These are phyloP conservation scores for Penicillium sclerotigenum DNA, from an alignment of 2,329 filamentous ascomycete genomes.

Conservation along the genomic window DNA sequence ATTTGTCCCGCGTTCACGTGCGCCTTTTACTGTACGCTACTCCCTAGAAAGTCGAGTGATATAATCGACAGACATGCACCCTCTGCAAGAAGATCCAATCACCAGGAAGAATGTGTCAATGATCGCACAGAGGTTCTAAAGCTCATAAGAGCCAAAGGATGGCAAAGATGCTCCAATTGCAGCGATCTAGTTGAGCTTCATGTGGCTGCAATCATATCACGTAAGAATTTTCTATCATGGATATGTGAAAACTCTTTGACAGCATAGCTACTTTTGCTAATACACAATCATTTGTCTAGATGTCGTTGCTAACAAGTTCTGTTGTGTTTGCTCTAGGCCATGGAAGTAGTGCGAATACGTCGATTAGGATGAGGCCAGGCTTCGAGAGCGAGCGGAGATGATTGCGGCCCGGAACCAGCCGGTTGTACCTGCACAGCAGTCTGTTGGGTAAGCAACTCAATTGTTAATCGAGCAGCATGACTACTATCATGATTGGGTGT, in stretches of 20 bases:
- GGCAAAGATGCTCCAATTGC: slow-evolving; percentile 74
- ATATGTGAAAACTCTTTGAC: background rate
- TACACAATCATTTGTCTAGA: slow-evolving; percentile 8
- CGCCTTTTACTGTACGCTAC: background rate
- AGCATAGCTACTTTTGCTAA: background rate
- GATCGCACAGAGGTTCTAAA: slow-evolving; percentile 47
- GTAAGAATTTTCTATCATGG: slow-evolving; percentile 19
- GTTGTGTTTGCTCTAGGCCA: slow-evolving; percentile 28
- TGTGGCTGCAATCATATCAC: slow-evolving; percentile 37
- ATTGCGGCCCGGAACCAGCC: background rate
- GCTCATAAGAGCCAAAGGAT: slow-evolving; percentile 65
- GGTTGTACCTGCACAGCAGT: background rate
- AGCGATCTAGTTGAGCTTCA: slow-evolving; percentile 47
- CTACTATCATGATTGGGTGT: background rate
- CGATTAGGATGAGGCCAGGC: slow-evolving; percentile 18
- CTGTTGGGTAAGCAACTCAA: background rate
- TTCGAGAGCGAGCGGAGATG: background rate
- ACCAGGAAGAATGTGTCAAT: slow-evolving; percentile 25
- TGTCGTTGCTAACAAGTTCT: slow-evolving; percentile 35
- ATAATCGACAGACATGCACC: slow-evolving; percentile 20
- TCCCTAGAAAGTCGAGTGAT: slow-evolving; percentile 1
- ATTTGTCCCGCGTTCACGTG: background rate
- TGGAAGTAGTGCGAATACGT: slow-evolving; percentile 31
- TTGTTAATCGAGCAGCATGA: background rate
- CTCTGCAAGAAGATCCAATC: slow-evolving; percentile 23